Percentiles rank a stretch among this genome's conserved stretches.
Conservation (phyloP, 2,329 filamentous ascomycete species). For the Diaporthe velutina region DNA sequence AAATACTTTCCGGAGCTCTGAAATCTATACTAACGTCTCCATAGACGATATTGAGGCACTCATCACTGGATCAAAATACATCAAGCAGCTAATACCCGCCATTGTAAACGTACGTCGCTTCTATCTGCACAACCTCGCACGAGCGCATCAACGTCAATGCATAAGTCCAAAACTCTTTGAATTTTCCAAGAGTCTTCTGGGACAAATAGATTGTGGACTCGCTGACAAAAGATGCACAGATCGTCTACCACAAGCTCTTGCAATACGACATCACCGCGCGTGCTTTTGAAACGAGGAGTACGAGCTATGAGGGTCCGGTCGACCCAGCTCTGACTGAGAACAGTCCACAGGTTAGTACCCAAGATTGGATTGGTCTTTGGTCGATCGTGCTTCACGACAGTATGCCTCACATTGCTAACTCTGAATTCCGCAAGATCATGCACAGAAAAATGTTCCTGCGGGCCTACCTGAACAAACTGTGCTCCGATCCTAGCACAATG, state of each 20-base stretch:
- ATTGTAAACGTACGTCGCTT: slow-evolving; percentile 75
- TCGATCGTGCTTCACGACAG: too few species aligned
- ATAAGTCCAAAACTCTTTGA: too few species aligned
- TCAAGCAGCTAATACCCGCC: slow-evolving; percentile 84
- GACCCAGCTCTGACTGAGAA: slow-evolving; percentile 75
- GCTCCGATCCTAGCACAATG: slow-evolving; percentile 79
- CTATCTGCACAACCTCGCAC: not conserved
- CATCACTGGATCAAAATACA: slow-evolving; percentile 77
- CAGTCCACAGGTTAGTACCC: slow-evolving; percentile 66
- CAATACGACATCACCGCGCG: slow-evolving; percentile 86
- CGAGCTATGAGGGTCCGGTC: slow-evolving; percentile 75
- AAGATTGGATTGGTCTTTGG: not conserved
- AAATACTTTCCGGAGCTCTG: not conserved
- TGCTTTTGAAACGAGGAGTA: slow-evolving; percentile 75
- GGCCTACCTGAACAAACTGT: slow-evolving; percentile 82
- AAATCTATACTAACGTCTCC: slow-evolving; percentile 4
- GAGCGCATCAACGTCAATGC: not conserved
- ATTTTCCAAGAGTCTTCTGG: too few species aligned
- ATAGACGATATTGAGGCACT: slow-evolving; percentile 80
- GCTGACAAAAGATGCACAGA: not conserved
- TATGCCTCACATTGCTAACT: not conserved
- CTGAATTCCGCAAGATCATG: slow-evolving; percentile 60
- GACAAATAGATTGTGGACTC: too few species aligned
- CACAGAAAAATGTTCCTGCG: slow-evolving; percentile 83
- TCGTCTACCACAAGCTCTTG: slow-evolving; percentile 83